phyloP scores from a whole-genome alignment of 1,139 yeast genomes.

The Hanseniaspora uvarum region DNA sequence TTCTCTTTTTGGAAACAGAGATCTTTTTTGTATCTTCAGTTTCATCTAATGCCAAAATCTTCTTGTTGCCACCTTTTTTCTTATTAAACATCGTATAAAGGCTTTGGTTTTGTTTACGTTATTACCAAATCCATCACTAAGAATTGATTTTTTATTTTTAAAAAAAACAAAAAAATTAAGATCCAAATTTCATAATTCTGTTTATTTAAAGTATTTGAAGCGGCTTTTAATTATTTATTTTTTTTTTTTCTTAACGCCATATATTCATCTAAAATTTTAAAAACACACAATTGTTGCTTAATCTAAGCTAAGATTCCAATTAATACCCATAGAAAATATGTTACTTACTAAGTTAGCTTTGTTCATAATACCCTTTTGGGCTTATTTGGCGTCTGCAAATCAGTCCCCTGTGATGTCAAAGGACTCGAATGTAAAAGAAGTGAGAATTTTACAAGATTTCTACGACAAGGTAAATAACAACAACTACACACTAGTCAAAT shows the following conservation, averaged over 20 bases:
- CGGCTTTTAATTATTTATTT: not conserved
- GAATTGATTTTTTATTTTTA: not conserved
- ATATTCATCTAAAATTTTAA: not conserved
- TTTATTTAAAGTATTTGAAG: not conserved
- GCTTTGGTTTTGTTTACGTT: not conserved
- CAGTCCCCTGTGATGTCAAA: not conserved
- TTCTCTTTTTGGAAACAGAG: not conserved
- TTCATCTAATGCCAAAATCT: not conserved
- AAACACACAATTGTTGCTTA: not conserved
- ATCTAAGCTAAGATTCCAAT: not conserved
- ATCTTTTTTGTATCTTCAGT: not conserved
- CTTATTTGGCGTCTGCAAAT: not conserved
- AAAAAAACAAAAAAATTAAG: too few relatives aligned
- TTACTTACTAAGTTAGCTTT: not conserved
- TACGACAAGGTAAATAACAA: slow-evolving; percentile 25
- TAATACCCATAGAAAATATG: not conserved
- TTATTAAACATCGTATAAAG: slow-evolving; percentile 1
- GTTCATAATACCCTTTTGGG: not conserved
- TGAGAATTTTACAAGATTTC: slow-evolving; percentile 24
- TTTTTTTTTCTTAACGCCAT: not conserved
- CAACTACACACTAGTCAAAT: slow-evolving; percentile 34
- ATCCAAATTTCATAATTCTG: not conserved
- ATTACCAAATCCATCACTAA: not conserved
- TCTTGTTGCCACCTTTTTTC: not conserved
- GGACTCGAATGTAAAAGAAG: slow-evolving; percentile 14